Conservation (phyloP, 1,284 basidiomycete genomes). For the Kwoniella shivajii region DNA sequence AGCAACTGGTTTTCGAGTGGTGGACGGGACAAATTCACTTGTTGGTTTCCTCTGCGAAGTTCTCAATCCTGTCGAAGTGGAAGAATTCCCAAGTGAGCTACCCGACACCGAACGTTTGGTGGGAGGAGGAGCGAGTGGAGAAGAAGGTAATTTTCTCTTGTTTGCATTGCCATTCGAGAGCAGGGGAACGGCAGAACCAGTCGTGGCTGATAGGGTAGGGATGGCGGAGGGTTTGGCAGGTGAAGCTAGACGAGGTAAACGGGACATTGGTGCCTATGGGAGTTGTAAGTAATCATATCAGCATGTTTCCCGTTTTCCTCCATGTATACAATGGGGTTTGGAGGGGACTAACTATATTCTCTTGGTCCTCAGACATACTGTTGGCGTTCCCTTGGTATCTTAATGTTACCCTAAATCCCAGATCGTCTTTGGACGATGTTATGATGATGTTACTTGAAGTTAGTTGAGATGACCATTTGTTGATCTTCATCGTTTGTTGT, state of each 20-base stretch:
- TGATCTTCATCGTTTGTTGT: neutral
- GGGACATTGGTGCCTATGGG: slow-evolving; percentile 18
- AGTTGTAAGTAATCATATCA: neutral
- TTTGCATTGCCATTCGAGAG: slow-evolving; percentile 20
- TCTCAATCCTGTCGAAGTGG: slow-evolving; percentile 13
- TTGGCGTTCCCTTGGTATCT: too few species aligned
- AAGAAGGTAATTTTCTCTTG: slow-evolving; percentile 43
- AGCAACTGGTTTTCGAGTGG: slow-evolving; percentile 21
- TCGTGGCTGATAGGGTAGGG: slow-evolving; percentile 22
- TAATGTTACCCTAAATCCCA: too few species aligned
- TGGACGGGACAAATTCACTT: slow-evolving; percentile 32
- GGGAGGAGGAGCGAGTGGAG: slow-evolving; percentile 25
- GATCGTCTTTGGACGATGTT: neutral
- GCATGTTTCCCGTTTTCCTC: neutral
- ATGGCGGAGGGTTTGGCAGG: slow-evolving; percentile 28
- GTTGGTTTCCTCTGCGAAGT: slow-evolving; percentile 22
- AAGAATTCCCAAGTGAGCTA: slow-evolving; percentile 18
- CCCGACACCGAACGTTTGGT: slow-evolving; percentile 36
- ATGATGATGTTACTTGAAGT: slow-evolving; percentile 1
- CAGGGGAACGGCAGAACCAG: too few species aligned
- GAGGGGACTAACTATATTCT: slow-evolving; percentile 32
- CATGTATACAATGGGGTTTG: neutral
- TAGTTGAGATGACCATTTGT: neutral
- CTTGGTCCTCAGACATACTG: slow-evolving; percentile 42
- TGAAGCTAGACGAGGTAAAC: slow-evolving; percentile 38